phyloP scores from a whole-genome alignment of 78 protist genomes.

The Corallochytrium limacisporum region DNA sequence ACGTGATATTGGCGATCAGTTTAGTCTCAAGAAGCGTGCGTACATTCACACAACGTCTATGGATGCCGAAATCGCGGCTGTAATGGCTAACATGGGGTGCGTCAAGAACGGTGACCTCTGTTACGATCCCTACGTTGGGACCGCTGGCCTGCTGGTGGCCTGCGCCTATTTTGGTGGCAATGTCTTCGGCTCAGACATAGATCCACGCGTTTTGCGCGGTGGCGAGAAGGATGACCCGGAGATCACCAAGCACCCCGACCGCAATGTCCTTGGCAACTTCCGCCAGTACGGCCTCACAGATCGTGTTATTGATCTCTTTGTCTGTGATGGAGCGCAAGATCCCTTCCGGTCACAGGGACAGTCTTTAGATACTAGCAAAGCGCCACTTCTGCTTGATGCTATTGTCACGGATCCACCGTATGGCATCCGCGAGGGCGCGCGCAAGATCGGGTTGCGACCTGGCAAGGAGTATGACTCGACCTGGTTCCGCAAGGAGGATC shows the following conservation, averaged over 20 bases:
- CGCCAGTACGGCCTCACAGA: background rate
- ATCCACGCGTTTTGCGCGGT: slow-evolving; percentile 45
- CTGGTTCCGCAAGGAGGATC: no score
- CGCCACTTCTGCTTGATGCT: slow-evolving; percentile 26
- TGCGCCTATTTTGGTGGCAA: slow-evolving; percentile 57
- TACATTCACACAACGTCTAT: no score
- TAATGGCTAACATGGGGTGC: no score
- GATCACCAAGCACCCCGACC: background rate
- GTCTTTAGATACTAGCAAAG: background rate
- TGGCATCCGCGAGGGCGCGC: slow-evolving; percentile 65
- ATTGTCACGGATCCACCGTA: slow-evolving; percentile 39
- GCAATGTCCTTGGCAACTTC: background rate
- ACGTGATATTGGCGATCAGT: no score
- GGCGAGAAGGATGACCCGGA: background rate
- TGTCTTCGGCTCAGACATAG: slow-evolving; percentile 59
- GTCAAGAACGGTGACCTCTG: no score
- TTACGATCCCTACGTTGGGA: no score
- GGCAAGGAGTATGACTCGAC: no score
- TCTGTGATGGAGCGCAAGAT: background rate
- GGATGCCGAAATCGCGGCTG: no score
- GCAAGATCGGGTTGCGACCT: slow-evolving; percentile 19
- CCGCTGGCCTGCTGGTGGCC: slow-evolving; percentile 28
- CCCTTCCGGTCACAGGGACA: background rate
- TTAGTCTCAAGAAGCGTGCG: no score
- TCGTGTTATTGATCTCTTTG: background rate